phyloP scores from a whole-genome alignment of 257 asterid genomes.

The Gentiana dahurica region DNA sequence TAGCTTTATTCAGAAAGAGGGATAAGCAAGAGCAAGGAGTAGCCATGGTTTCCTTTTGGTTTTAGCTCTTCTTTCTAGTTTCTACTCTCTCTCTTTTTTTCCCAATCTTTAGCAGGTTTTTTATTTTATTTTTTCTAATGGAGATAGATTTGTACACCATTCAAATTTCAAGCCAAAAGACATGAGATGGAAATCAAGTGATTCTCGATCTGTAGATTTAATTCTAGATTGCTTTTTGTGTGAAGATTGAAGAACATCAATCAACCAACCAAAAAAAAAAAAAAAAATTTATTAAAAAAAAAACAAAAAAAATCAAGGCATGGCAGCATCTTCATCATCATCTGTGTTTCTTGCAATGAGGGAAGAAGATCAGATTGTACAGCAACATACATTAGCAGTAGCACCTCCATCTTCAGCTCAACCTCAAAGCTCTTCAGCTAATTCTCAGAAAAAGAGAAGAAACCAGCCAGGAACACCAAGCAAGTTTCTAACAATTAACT shows the following conservation, averaged over 20 bases:
- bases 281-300: not conserved
- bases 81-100: conserved; percentile 1
- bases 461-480: conserved; percentile 84
- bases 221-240: not conserved
- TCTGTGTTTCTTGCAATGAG: conserved; percentile 15
- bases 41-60: conserved; percentile 10
- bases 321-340: conserved; percentile 45
- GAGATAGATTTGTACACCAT: no score
- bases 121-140: not conserved
- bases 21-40: not conserved
- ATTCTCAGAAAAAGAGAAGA: conserved; percentile 34
- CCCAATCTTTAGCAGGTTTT: not conserved
- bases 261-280: no score
- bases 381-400: conserved; percentile 1
- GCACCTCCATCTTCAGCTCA: conserved; percentile 16
- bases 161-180: no score
- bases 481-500: conserved; percentile 28
- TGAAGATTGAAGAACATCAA: no score
- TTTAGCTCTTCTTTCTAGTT: conserved; percentile 1
- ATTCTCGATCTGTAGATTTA: not conserved
- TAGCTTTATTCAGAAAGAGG: not conserved
- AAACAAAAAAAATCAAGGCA: not conserved
- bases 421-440: conserved; percentile 9
- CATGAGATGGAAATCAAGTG: no score
- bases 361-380: conserved; percentile 5